These are phyloP conservation scores for Bertia moriformis DNA, from an alignment of 2,329 filamentous ascomycete species.

Conservation along the genomic window DNA sequence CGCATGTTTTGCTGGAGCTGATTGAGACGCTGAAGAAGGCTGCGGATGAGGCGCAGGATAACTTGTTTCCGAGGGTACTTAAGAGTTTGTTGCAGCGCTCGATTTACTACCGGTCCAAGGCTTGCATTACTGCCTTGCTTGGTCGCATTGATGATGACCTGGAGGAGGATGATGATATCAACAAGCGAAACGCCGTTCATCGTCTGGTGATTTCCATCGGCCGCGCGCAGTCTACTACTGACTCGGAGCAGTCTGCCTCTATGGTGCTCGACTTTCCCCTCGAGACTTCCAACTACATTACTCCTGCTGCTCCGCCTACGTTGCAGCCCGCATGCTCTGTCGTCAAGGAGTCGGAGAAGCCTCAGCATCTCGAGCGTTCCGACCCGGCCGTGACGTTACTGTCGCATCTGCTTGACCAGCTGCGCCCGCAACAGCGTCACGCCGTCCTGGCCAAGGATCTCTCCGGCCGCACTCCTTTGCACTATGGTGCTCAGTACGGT, in stretches of 20 bases:
- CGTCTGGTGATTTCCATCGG: constrained; percentile 85
- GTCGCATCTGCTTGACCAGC: constrained; percentile 45
- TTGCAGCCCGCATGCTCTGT: neutral
- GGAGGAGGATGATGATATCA: constrained; percentile 82
- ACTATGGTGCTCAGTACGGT: constrained; percentile 90
- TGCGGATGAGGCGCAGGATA: constrained; percentile 27
- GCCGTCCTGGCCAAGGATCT: constrained; percentile 59
- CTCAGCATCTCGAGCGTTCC: neutral
- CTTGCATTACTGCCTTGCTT: constrained; percentile 60
- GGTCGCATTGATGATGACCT: constrained; percentile 48
- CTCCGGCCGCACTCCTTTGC: constrained; percentile 71
- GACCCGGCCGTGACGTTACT: constrained; percentile 12
- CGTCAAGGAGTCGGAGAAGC: neutral
- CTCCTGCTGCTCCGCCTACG: neutral
- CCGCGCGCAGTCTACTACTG: constrained; percentile 43
- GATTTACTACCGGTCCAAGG: constrained; percentile 54
- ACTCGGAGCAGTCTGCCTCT: constrained; percentile 23
- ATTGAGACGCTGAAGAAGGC: constrained; percentile 42
- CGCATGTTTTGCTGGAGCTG: constrained; percentile 16
- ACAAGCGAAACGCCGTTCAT: constrained; percentile 85
- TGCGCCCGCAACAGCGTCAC: constrained; percentile 51
- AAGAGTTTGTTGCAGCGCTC: constrained; percentile 66
- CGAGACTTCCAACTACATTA: neutral
- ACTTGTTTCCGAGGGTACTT: constrained; percentile 46
- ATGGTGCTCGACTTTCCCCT: neutral